A percentile compares a stretch with the other conserved stretches of the same genome.
Conservation (phyloP, 106 monocot species). For the Chionographis japonica region DNA sequence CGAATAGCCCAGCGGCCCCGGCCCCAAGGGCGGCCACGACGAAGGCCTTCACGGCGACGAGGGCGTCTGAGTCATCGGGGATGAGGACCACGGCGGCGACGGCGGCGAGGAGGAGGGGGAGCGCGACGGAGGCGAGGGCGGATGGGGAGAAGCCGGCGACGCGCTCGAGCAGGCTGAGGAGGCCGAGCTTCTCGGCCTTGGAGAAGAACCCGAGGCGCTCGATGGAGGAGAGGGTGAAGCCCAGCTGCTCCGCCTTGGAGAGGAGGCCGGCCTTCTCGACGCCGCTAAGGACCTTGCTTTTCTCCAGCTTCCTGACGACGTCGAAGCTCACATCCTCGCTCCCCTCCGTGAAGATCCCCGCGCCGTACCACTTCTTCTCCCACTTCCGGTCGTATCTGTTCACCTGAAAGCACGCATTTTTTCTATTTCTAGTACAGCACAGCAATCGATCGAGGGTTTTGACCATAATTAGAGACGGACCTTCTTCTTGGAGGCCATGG, state of each 20-base stretch:
- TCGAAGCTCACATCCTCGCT: constrained; percentile 69
- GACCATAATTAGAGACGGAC: constrained; percentile 3
- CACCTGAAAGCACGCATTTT: constrained; percentile 26
- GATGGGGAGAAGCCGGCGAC: constrained; percentile 59
- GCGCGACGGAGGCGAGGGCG: constrained; percentile 64
- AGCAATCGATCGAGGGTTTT: not conserved
- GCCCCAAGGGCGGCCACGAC: constrained; percentile 40
- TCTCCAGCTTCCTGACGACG: constrained; percentile 84
- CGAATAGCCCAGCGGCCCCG: constrained; percentile 55
- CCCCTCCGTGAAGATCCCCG: constrained; percentile 73
- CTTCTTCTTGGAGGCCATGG: constrained; percentile 87
- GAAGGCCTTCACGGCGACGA: constrained; percentile 49
- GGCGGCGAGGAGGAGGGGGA: constrained; percentile 67
- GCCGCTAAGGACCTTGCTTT: constrained; percentile 69
- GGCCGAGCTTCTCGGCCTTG: constrained; percentile 80
- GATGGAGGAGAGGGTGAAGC: constrained; percentile 70
- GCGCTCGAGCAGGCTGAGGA: constrained; percentile 60
- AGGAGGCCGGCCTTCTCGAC: constrained; percentile 84
- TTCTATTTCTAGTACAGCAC: too few relatives aligned
- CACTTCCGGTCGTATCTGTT: constrained; percentile 74
- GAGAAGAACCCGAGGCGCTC: constrained; percentile 76
- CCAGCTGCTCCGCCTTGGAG: constrained; percentile 75
- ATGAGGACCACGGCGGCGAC: constrained; percentile 54
- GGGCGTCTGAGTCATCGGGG: constrained; percentile 69
- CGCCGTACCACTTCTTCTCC: constrained; percentile 92